These are phyloP conservation scores for Achaetomium macrosporum DNA, from an alignment of 2,329 filamentous ascomycete species.

Conservation along the genomic window DNA sequence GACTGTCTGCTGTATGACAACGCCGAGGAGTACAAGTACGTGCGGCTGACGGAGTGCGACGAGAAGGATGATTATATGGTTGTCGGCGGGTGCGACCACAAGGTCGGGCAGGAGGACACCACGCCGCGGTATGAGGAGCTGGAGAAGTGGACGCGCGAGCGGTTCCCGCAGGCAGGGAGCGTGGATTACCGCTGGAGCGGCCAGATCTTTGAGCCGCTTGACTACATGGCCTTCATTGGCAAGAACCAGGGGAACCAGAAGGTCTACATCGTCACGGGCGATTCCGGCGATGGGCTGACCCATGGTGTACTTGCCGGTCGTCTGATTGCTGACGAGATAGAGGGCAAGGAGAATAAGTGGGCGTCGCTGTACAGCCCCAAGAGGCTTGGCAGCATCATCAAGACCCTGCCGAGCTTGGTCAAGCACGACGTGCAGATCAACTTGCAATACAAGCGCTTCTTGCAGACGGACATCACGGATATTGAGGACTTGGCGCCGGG, in stretches of 20 bases:
- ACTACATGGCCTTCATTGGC: constrained; percentile 51
- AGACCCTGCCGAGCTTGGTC: constrained; percentile 41
- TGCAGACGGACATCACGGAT: constrained; percentile 48
- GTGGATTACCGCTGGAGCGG: constrained; percentile 54
- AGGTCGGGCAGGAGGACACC: constrained; percentile 48
- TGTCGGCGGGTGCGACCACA: constrained; percentile 52
- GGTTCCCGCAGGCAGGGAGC: constrained; percentile 43
- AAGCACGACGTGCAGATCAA: constrained; percentile 51
- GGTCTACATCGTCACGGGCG: constrained; percentile 50
- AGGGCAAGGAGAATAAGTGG: constrained; percentile 45
- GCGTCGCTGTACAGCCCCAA: constrained; percentile 44
- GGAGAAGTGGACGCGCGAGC: constrained; percentile 46
- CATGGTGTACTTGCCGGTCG: constrained; percentile 48
- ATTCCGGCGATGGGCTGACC: constrained; percentile 53
- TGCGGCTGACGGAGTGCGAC: constrained; percentile 48
- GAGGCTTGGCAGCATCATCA: constrained; percentile 39
- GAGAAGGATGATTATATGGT: constrained; percentile 49
- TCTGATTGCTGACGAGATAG: constrained; percentile 50
- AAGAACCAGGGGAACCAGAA: constrained; percentile 46
- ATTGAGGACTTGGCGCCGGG: constrained; percentile 49
- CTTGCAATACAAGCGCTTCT: constrained; percentile 48
- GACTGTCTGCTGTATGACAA: constrained; percentile 52
- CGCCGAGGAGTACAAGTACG: constrained; percentile 50
- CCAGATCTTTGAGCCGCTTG: constrained; percentile 50
- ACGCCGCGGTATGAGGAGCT: constrained; percentile 44